Evolutionary conservation across 2,329 filamentous ascomycete species (phyloP), one percentile per base, ranked within the genome.

Genomic region (Kalmusia sp.): DNA sequence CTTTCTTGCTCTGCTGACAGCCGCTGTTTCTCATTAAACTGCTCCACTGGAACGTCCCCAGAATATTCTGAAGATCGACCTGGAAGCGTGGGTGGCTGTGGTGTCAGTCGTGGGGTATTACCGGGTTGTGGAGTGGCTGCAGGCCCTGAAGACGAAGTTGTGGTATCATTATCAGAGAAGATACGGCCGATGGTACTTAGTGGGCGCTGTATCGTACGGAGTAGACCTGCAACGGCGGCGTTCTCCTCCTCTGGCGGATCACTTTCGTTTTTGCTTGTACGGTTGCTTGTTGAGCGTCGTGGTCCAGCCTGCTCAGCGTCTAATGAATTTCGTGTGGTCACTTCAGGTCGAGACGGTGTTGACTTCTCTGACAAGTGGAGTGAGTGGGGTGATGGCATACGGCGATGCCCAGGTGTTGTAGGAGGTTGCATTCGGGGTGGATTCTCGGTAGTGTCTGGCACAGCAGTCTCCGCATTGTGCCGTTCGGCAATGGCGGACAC

Each of bases 401-500:
- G 65, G 54, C 58, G 72, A 56, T 65, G 75, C 63, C 43, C 72
- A 24, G 55, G 67, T 40, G 61, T 58, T 8, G 54, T 51, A 39
- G 61, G 43, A 48, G 63, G 41, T 52, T 60, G 21, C 51, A 60
- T 31, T 57, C 61, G 21, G 38, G 62, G 49, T 25, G 57, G n/a
- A 54, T 44, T 49, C 56, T 59, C 28, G 22, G 45, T 41, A 22
- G 43, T 22, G 15, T 62, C 49, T n/a, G 50, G 27, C 3, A 67
- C 24, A 72, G 69, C 43, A 71, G 54, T 41, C n/a, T 78, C 75
- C 58, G 86, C 80, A 30, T 82, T 78, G 52, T 97, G 92, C 67
- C 91, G 91, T 76, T 97, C 93, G 2, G 95, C 93, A 61, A 99
- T 99, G 35, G 91, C 91, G 5, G 92, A 96, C 3, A 99, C 96